Conservation (phyloP, 2,329 filamentous ascomycete species). For the Coniochaeta prunicola region DNA sequence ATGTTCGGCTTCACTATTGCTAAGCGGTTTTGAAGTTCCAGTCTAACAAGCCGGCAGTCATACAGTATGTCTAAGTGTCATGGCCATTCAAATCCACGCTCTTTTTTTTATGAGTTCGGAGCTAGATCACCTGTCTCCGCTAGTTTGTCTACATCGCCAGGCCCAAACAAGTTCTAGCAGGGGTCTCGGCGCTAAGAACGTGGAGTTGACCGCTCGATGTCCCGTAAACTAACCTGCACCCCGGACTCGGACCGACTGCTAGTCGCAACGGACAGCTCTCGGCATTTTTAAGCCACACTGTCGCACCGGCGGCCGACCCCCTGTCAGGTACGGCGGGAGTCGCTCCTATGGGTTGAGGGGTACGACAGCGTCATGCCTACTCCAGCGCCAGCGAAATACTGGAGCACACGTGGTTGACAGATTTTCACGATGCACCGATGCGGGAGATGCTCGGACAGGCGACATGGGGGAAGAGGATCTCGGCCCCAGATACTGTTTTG, state of each 20-base stretch:
- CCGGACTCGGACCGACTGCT: neutral
- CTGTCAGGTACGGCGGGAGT: neutral
- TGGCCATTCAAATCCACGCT: too few species aligned
- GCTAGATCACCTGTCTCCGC: neutral
- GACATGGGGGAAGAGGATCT: too few species aligned
- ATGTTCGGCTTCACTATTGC: too few species aligned
- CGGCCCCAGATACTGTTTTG: too few species aligned
- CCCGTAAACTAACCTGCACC: neutral
- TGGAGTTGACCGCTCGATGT: neutral
- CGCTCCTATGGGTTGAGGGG: neutral
- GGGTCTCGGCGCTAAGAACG: neutral
- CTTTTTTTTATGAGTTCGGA: too few species aligned
- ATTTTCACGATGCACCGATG: neutral
- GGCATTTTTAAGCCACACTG: neutral
- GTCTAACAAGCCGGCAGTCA: too few species aligned
- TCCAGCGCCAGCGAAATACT: neutral
- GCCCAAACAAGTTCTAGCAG: neutral
- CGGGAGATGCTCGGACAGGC: neutral
- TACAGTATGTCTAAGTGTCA: too few species aligned
- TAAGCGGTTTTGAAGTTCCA: too few species aligned
- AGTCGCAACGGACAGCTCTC: neutral
- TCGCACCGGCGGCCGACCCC: neutral
- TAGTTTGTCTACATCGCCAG: neutral
- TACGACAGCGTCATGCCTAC: neutral
- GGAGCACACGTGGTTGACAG: neutral